Conservation (phyloP, 768 basidiomycete genomes). For the Dioszegia crocea region DNA sequence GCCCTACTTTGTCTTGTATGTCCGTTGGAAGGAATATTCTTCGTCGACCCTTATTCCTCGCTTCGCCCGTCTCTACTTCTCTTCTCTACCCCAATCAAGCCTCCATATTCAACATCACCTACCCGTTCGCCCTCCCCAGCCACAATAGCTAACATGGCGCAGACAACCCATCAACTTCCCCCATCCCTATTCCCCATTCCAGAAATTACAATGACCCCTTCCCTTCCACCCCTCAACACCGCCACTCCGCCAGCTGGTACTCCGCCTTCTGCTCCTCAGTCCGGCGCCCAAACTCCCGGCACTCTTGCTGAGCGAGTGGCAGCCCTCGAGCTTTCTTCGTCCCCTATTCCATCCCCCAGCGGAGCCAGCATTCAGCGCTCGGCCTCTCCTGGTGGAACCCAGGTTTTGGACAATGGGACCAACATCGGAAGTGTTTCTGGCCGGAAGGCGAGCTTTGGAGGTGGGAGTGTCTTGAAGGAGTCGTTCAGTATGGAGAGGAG, state of each 20-base stretch:
- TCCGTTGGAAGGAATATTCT: too few species aligned
- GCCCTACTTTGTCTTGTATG: background rate
- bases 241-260: background rate
- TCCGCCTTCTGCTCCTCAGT: background rate
- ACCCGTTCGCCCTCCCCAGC: background rate
- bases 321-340: background rate
- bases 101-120: background rate
- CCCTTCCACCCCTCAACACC: background rate
- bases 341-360: background rate
- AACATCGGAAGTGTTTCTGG: slow-evolving; percentile 34
- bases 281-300: slow-evolving; percentile 1
- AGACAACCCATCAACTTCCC: background rate
- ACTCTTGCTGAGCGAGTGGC: slow-evolving; percentile 9
- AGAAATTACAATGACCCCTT: slow-evolving; percentile 1
- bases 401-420: slow-evolving; percentile 41
- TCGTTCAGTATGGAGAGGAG: slow-evolving; percentile 28
- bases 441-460: slow-evolving; percentile 25
- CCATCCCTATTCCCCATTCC: background rate
- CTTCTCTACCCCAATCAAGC: background rate
- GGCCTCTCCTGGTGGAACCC: slow-evolving; percentile 7
- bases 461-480: slow-evolving; percentile 11
- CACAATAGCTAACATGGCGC: background rate
- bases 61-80: too few species aligned
- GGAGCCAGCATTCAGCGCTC: background rate
- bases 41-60: too few species aligned